Percentiles rank a stretch among this genome's conserved stretches.
phyloP scores from a whole-genome alignment of 768 basidiomycete species.

The Psilocybe tampanensis region DNA sequence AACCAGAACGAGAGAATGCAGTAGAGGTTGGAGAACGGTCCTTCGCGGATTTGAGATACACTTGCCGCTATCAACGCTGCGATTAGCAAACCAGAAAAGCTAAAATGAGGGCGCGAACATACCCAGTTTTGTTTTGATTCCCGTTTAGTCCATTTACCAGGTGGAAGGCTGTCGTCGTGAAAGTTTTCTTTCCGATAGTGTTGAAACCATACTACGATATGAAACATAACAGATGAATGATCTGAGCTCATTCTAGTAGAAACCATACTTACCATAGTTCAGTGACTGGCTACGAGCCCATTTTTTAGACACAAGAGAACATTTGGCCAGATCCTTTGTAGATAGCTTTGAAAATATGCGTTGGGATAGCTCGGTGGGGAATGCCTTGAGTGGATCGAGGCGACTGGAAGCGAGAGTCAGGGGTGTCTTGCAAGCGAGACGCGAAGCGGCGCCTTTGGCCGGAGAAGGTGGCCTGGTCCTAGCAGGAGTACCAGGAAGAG shows the following conservation, averaged over 20 bases:
- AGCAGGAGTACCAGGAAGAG: conserved; percentile 67
- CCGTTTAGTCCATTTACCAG: conserved; percentile 89
- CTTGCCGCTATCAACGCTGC: conserved; percentile 67
- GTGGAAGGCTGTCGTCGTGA: conserved; percentile 74
- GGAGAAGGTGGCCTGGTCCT: conserved; percentile 66
- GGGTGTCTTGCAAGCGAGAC: conserved; percentile 51
- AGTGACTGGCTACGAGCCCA: conserved; percentile 90
- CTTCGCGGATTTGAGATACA: conserved; percentile 43
- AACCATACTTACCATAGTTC: conserved; percentile 69
- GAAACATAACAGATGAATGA: background rate
- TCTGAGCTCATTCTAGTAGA: background rate
- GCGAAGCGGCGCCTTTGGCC: conserved; percentile 44
- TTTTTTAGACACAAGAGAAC: conserved; percentile 80
- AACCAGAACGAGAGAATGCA: conserved; percentile 35
- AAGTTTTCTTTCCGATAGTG: conserved; percentile 88
- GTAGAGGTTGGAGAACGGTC: conserved; percentile 42
- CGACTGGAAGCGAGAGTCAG: conserved; percentile 41
- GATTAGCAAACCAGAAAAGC: no score
- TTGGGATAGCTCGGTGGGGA: conserved; percentile 85
- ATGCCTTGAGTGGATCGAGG: conserved; percentile 64
- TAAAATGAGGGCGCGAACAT: conserved; percentile 28
- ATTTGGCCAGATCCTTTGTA: conserved; percentile 69
- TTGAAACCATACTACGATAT: conserved; percentile 84
- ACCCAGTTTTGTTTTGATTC: conserved; percentile 97
- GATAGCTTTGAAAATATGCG: conserved; percentile 69